Conservation (phyloP, 192 early-diverging fungal species). For the Rhizoclosmatium sp. region DNA sequence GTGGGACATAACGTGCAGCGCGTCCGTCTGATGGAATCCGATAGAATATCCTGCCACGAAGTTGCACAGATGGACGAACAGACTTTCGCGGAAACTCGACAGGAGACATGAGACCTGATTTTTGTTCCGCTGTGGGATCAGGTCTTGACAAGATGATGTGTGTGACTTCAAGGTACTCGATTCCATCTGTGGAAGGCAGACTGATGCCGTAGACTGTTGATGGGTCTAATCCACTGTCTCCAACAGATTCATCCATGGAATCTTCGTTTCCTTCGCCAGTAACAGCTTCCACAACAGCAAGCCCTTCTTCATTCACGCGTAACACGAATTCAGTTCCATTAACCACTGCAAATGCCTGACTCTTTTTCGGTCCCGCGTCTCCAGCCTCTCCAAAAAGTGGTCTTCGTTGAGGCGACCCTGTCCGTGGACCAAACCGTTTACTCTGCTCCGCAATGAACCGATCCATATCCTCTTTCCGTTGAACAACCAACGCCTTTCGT, state of each 20-base stretch:
- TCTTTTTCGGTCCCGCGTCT: neutral
- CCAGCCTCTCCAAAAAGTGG: neutral
- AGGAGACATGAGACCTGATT: neutral
- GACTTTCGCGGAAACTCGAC: neutral
- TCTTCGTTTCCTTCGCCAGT: neutral
- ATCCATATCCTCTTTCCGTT: neutral
- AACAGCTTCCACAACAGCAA: neutral
- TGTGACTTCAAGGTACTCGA: constrained; percentile 32
- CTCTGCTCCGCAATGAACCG: neutral
- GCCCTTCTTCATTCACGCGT: neutral
- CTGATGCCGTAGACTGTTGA: neutral
- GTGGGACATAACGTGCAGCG: neutral
- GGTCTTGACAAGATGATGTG: constrained; percentile 29
- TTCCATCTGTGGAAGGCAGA: constrained; percentile 22
- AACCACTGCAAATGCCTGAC: neutral
- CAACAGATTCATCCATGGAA: neutral
- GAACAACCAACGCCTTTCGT: constrained; percentile 2
- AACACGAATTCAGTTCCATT: neutral
- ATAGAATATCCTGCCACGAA: constrained; percentile 17
- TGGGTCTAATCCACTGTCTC: neutral
- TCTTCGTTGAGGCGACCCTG: neutral
- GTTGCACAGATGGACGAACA: neutral
- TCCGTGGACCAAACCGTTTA: constrained; percentile 3
- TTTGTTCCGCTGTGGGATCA: neutral
- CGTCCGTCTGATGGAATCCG: constrained; percentile 26